Conservation (phyloP, 306 rosid species). For the Glycine tomentella region DNA sequence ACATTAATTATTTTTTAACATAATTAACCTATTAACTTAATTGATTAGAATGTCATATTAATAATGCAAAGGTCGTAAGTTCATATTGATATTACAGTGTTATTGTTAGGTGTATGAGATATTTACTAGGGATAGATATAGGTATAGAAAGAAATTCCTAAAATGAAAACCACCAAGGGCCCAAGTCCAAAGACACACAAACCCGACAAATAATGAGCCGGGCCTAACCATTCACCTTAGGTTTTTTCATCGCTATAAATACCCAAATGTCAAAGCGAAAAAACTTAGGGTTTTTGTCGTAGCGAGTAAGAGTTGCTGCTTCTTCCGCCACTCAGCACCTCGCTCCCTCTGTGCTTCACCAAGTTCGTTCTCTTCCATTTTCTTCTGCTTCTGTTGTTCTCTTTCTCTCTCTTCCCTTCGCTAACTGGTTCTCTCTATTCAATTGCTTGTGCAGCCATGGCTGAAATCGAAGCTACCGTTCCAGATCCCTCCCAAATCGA, state of each 20-base stretch:
- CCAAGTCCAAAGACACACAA: neutral
- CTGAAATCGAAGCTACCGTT: slow-evolving; percentile 26
- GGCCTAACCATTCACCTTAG: neutral
- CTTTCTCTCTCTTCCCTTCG: neutral
- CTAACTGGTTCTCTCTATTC: neutral
- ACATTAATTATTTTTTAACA: too few relatives aligned
- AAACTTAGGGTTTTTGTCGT: neutral
- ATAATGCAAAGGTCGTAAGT: too few relatives aligned
- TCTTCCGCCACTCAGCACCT: neutral
- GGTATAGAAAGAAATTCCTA: too few relatives aligned
- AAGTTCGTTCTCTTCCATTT: slow-evolving; percentile 11
- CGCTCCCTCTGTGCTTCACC: neutral
- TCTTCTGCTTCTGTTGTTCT: neutral
- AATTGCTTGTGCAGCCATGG: slow-evolving; percentile 41
- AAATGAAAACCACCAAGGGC: neutral
- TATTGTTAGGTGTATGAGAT: too few relatives aligned
- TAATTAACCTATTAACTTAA: too few relatives aligned
- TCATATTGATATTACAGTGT: too few relatives aligned
- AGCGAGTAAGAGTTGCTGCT: neutral
- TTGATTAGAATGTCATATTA: too few relatives aligned
- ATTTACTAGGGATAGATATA: too few relatives aligned
- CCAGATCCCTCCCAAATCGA: slow-evolving; percentile 54
- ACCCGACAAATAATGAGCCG: neutral
- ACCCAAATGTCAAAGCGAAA: neutral
- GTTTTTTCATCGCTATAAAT: neutral